phyloP scores from a whole-genome alignment of 345 rosid species.

The Pugionium cornutum region DNA sequence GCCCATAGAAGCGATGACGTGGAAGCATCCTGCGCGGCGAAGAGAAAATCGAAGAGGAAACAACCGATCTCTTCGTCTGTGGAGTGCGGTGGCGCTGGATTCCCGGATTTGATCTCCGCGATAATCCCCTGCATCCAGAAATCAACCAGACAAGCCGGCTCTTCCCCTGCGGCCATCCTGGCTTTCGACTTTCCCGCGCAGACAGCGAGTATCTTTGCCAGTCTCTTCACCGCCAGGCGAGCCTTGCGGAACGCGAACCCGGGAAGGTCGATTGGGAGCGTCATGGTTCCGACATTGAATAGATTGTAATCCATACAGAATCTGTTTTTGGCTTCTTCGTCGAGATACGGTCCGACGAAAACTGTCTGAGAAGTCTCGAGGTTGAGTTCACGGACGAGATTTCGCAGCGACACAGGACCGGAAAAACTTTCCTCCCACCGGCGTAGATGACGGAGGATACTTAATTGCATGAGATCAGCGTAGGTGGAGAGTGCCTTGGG shows the following conservation, averaged over 20 bases:
- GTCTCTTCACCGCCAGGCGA: constrained; percentile 60
- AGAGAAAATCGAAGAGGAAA: constrained; percentile 76
- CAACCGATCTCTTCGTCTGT: constrained; percentile 60
- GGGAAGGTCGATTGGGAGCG: constrained; percentile 67
- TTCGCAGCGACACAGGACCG: constrained; percentile 45
- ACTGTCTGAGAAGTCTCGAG: constrained; percentile 90
- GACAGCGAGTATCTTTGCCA: constrained; percentile 44
- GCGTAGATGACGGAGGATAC: constrained; percentile 59
- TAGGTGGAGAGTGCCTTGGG: constrained; percentile 72
- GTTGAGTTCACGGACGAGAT: constrained; percentile 67
- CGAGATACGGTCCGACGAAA: constrained; percentile 70
- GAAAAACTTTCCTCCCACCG: constrained; percentile 47
- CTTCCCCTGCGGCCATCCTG: constrained; percentile 51
- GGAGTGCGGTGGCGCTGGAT: constrained; percentile 47
- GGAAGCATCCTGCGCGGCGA: constrained; percentile 90
- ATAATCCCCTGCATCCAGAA: constrained; percentile 76
- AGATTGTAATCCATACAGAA: constrained; percentile 65
- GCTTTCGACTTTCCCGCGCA: constrained; percentile 57
- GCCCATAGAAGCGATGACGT: constrained; percentile 89
- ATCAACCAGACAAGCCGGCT: constrained; percentile 70
- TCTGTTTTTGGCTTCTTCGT: constrained; percentile 35
- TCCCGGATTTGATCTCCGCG: constrained; percentile 46
- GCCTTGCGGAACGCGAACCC: constrained; percentile 76
- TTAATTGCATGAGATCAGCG: constrained; percentile 61
- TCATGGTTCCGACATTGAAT: constrained; percentile 72